phyloP scores from a whole-genome alignment of 192 early-diverging fungal genomes.

The Linderina pennispora region DNA sequence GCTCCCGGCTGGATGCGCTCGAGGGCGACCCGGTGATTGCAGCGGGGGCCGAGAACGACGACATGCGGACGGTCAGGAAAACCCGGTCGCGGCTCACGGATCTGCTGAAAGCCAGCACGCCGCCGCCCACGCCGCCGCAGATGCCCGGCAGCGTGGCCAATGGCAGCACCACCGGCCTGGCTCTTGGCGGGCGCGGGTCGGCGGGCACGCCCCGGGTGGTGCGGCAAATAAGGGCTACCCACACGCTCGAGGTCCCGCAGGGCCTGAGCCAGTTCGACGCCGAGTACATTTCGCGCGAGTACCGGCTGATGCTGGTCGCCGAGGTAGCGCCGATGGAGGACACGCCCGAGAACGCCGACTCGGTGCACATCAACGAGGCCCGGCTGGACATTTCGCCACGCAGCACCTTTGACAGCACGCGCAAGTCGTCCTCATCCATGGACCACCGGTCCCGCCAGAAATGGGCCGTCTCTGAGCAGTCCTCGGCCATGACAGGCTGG shows the following conservation, averaged over 20 bases:
- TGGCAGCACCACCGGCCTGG: background rate
- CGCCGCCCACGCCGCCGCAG: slow-evolving; percentile 1
- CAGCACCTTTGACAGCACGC: background rate
- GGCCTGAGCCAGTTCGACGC: slow-evolving; percentile 43
- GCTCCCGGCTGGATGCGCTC: slow-evolving; percentile 23
- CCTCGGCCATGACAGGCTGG: slow-evolving; percentile 43
- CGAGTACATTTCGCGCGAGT: slow-evolving; percentile 43
- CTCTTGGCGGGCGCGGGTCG: background rate
- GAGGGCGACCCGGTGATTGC: background rate
- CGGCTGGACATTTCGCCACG: background rate
- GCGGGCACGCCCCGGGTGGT: slow-evolving; percentile 5
- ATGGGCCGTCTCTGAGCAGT: slow-evolving; percentile 23
- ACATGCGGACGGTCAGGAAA: slow-evolving; percentile 15
- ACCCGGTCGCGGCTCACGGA: slow-evolving; percentile 27
- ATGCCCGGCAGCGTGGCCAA: background rate
- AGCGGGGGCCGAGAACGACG: background rate
- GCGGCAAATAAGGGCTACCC: slow-evolving; percentile 36
- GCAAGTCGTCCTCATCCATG: background rate
- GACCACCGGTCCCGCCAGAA: background rate
- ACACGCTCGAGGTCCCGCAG: slow-evolving; percentile 23
- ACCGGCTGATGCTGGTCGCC: slow-evolving; percentile 40
- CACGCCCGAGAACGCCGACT: slow-evolving; percentile 4
- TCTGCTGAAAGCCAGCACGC: slow-evolving; percentile 13
- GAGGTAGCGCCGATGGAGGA: slow-evolving; percentile 29
- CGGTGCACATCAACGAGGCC: slow-evolving; percentile 9